Evolutionary conservation across 148 eudicot species (phyloP), one percentile per base, ranked within the genome.

Genomic region (Rheum nobile): DNA sequence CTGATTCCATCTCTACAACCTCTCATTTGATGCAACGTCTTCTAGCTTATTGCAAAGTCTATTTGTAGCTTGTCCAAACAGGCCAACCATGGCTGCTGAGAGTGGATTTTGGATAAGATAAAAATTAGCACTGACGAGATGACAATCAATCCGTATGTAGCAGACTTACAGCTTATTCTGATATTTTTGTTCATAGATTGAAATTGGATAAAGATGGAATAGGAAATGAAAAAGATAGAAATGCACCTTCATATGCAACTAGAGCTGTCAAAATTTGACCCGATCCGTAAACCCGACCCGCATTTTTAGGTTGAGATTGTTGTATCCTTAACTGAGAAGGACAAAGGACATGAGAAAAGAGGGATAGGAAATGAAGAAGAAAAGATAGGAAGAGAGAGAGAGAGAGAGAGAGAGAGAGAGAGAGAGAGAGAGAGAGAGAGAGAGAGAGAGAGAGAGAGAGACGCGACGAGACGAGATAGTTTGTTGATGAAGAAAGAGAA

Each of bases 1-100:
- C 90, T 26, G 99, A 95, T 76, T 95, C 99, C 99, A 95, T 92
- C 84, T 95, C 99, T 32, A 90, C 97, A 74, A 91, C 88, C 81
- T 95, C 96, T 67, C 94, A 70, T 80, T 72, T 67, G 87, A 80
- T 73, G 97, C 94, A 57, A 96, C 99, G 21, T 72, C 84, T 74
- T 92, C 99, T 46, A 95, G 90, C 86, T 88, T 95, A 71, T 80
- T 74, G 84, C 97, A 90, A 26, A 95, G 90, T 72, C 97, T 89
- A 79, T 95, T 86, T 12, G 99, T 80, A 65, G 97, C 99, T 84
- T 82, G 85, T 78, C 92, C 88, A 81, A 95, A 95, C 77, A 95
- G 84, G 78, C 81, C 73, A 73, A 95, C 88, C 99, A 92, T 95
- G 68, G 90, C 86, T 74, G 90, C 99, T 95, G 78, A 63, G 48